Base-by-base conservation (phyloP, 768 basidiomycete genomes). In the Hirschioporus abietinus region DNA sequence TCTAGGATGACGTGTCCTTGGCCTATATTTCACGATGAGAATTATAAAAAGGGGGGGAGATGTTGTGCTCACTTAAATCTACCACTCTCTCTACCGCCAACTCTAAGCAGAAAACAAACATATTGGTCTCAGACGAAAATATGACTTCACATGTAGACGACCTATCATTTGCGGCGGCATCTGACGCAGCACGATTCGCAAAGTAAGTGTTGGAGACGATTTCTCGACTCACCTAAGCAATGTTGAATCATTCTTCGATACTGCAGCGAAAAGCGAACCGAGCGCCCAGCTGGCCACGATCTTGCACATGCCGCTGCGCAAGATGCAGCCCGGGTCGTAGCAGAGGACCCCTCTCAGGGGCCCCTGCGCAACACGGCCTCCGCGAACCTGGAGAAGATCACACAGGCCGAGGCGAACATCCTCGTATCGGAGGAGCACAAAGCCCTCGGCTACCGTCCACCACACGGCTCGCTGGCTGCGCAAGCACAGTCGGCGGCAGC, bases 361-460 rank as follows among this genome's bases (percentile, higher is more conserved):
- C 42, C 42, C 12, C 12, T 52, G 15, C 42, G 20, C 42, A 52
- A 52, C 12, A 52, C 42, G 1, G 42, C 42, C 42, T 52, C 42
- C 12, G 42, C 12, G 42, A 52, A 52, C 12, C 20, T 52, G 2
- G 6, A 52, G 42, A 52, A 52, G 42, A 36, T 42, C 63, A 26
- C 35, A 61, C 25, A 30, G 2, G 7, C 27, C 3, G 76, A 78
- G 52, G 76, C 77, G n/a, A 71, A 73, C 36, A 76, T 72, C 64
- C 65, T 78, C 64, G 76, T 77, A 76, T 77, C 76, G 1, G 72
- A 73, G 25, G 78, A 78, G 66, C 78, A 78, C 72, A 75, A 75
- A 58, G 75, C 75, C 0, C 70, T 79, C 20, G 78, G 78, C 5
- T 78, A 77, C 67, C 75, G 74, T 4, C 78, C 78, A 0, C 77